Conservation (phyloP, 2,329 filamentous ascomycete species). For the Cladosporium sp. region DNA sequence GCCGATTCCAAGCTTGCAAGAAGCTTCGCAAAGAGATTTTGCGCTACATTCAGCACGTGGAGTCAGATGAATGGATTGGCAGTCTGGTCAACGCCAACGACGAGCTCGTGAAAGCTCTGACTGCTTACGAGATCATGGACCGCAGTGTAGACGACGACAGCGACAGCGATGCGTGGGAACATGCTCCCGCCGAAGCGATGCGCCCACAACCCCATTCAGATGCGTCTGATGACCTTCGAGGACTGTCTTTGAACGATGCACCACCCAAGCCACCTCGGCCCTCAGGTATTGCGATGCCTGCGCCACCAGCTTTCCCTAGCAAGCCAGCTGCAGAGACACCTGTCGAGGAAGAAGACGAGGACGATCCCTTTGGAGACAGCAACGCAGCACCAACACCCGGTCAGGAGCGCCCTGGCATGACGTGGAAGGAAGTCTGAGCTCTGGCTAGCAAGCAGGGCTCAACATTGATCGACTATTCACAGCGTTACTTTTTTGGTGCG, state of each 20-base stretch:
- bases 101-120: slow-evolving; percentile 88
- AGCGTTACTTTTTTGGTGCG: not conserved
- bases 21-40: slow-evolving; percentile 79
- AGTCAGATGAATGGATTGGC: slow-evolving; percentile 89
- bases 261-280: slow-evolving; percentile 56
- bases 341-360: slow-evolving; percentile 71
- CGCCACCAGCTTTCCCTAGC: slow-evolving; percentile 29
- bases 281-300: slow-evolving; percentile 43
- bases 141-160: slow-evolving; percentile 75
- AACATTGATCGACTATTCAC: not conserved
- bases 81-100: slow-evolving; percentile 92
- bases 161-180: slow-evolving; percentile 63
- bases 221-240: slow-evolving; percentile 48
- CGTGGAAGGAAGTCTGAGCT: slow-evolving; percentile 34
- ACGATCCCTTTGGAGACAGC: slow-evolving; percentile 83
- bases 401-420: slow-evolving; percentile 44
- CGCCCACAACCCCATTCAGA: slow-evolving; percentile 21
- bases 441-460: not conserved
- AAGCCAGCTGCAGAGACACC: slow-evolving; percentile 51
- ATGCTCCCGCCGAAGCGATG: slow-evolving; percentile 20
- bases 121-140: slow-evolving; percentile 93
- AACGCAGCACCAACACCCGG: slow-evolving; percentile 66
- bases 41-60: slow-evolving; percentile 89
- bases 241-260: slow-evolving; percentile 45
- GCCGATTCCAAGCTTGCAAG: slow-evolving; percentile 85